phyloP scores from a whole-genome alignment of 352 stramenopile genomes.

The Phytopythium ostracodes region DNA sequence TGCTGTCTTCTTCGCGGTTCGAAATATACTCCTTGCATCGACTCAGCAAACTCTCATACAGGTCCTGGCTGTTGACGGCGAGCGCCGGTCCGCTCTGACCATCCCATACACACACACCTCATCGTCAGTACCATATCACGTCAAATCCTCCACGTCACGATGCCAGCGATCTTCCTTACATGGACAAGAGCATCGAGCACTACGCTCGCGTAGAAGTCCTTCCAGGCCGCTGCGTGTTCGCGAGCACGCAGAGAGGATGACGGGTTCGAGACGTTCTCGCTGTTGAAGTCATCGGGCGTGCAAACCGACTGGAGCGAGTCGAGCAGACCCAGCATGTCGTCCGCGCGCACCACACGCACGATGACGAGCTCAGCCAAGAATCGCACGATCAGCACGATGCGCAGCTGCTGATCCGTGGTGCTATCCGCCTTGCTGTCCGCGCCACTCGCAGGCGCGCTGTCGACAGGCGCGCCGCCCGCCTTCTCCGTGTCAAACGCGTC shows the following conservation, averaged over 20 bases:
- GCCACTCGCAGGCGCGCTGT: not conserved
- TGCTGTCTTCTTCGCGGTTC: constrained; percentile 58
- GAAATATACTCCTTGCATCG: constrained; percentile 70
- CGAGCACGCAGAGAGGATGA: constrained; percentile 25
- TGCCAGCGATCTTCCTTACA: constrained; percentile 14
- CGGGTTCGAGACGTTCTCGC: constrained; percentile 33
- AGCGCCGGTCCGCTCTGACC: constrained; percentile 44
- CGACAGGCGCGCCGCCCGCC: constrained; percentile 9
- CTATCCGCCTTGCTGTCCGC: constrained; percentile 13
- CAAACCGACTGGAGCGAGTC: constrained; percentile 62
- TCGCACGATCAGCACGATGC: constrained; percentile 54
- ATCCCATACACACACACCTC: not conserved
- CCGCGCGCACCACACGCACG: constrained; percentile 50
- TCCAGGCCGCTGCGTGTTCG: constrained; percentile 61
- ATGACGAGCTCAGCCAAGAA: constrained; percentile 59
- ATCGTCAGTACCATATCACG: not conserved
- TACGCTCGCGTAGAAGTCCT: constrained; percentile 70
- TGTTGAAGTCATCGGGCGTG: constrained; percentile 53
- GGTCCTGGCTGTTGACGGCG: constrained; percentile 33
- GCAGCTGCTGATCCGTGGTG: constrained; percentile 13
- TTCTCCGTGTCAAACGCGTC: constrained; percentile 44
- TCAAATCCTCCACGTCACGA: not conserved
- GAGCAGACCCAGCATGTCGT: constrained; percentile 59
- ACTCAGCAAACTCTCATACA: constrained; percentile 67
- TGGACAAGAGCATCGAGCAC: constrained; percentile 72